Evolutionary conservation across 2,329 filamentous ascomycete species (phyloP), one percentile per base, ranked within the genome.

Genomic region (Aureobasidium uvarum): DNA sequence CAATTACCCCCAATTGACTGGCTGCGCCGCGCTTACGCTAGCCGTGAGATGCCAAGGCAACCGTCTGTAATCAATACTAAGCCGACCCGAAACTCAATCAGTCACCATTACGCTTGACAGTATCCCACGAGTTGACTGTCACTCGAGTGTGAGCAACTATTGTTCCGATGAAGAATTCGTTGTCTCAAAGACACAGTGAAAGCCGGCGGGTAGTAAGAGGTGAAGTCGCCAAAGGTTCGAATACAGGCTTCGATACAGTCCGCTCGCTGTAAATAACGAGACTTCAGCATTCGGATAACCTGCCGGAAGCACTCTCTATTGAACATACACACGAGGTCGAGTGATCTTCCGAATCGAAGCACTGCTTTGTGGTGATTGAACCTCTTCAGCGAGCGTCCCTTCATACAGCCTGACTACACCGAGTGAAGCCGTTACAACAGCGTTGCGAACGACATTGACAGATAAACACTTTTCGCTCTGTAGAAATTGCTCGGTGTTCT

Each of bases 11-110:
- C 43, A 48, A 43, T 59, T 23, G 38, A 31, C 11, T 6, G 11
- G 18, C 56, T 36, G 36, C 18, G 5, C 50, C 31, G n/a, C 56
- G 31, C 28, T 60, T 60, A 18, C 56, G 41, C 56, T 60, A 48
- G 41, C 16, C 5, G 11, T n/a, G 14, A 2, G 38, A 38, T 36
- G 25, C 38, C 43, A 43, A 60, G 45, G 10, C 5, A 20, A 60
- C 20, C 31, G 56, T 38, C 43, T 48, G 56, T 60, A 60, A 60
- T 58, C 54, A 58, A 58, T 58, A 13, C 16, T 33, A 11, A 41
- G 36, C 39, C 28, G 54, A 51, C 11, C 25, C 54, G 23, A 58
- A 43, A 31, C 6, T 33, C 28, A 48, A 60, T 36, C 23, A 13
- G 14, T 25, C 25, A 45, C 6, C 14, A 16, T 20, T 1, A 41